Conservation (phyloP, 192 early-diverging fungal species). For the Spizellomyces sp. region DNA sequence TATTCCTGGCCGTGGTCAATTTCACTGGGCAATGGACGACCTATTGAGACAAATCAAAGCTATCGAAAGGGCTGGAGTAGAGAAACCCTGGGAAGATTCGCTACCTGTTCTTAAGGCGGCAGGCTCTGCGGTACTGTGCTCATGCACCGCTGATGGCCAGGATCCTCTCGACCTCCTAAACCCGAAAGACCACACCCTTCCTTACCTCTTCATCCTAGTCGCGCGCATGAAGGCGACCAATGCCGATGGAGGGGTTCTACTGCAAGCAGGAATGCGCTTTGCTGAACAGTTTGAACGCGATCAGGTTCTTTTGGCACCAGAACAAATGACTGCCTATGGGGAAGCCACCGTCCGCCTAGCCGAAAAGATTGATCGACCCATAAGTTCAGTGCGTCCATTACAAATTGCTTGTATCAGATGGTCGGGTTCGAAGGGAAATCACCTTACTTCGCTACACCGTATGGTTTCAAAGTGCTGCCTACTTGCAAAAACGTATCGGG, state of each 20-base stretch:
- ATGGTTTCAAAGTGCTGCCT: not conserved
- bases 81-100: not conserved
- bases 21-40: not conserved
- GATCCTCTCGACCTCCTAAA: slow-evolving; percentile 24
- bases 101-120: not conserved
- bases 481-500: slow-evolving; percentile 30
- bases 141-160: not conserved
- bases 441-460: not conserved
- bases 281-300: slow-evolving; percentile 3
- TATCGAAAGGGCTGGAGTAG: not conserved
- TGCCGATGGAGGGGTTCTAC: not conserved
- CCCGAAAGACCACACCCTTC: slow-evolving; percentile 24
- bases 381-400: slow-evolving; percentile 18
- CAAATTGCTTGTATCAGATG: not conserved
- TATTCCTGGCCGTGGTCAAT: too few species aligned
- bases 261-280: slow-evolving; percentile 5
- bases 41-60: not conserved
- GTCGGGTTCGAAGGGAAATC: not conserved
- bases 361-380: not conserved
- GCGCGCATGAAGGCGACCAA: slow-evolving; percentile 17
- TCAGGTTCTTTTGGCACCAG: not conserved
- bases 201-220: slow-evolving; percentile 25
- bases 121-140: not conserved
- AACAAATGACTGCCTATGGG: slow-evolving; percentile 13
- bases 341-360: not conserved